Evolutionary conservation across 2,329 filamentous ascomycete species (phyloP).

Genomic region (Colletotrichum sp.): DNA sequence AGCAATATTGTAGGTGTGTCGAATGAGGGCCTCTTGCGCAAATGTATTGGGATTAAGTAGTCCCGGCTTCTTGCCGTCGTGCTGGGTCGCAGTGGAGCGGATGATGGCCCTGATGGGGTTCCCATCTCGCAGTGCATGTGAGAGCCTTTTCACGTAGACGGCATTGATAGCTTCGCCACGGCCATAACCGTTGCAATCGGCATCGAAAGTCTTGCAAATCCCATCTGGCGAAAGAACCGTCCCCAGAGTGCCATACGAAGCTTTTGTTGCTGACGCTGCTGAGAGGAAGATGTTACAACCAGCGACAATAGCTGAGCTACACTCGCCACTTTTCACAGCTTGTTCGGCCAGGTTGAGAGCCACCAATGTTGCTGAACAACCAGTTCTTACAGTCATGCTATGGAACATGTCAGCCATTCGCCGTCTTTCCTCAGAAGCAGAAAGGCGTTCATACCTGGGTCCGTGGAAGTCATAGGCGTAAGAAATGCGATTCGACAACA

Average conservation of each 20-base stretch:
- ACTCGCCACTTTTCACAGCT: conserved; percentile 30
- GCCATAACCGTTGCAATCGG: conserved; percentile 48
- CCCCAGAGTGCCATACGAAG: conserved; percentile 28
- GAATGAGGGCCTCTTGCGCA: conserved; percentile 32
- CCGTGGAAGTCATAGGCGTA: conserved; percentile 16
- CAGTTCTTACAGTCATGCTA: conserved; percentile 39
- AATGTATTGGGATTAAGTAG: conserved; percentile 39
- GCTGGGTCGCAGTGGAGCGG: conserved; percentile 30
- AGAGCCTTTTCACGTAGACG: conserved; percentile 44
- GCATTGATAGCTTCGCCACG: conserved; percentile 40
- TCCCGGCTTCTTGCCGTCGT: conserved; percentile 39
- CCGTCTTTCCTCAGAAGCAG: background rate
- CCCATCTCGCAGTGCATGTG: conserved; percentile 42
- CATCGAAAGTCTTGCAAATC: conserved; percentile 38
- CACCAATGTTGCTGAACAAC: conserved; percentile 36
- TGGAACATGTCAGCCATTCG: background rate
- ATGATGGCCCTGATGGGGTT: conserved; percentile 38
- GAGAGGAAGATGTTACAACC: conserved; percentile 35
- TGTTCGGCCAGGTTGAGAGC: conserved; percentile 36
- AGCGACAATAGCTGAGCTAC: conserved; percentile 32
- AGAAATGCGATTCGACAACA: conserved; percentile 27
- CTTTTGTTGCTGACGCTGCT: background rate
- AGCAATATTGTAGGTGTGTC: conserved; percentile 27
- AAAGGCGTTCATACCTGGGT: background rate
- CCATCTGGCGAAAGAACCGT: conserved; percentile 28